phyloP scores from a whole-genome alignment of 2,329 filamentous ascomycete species.

The Didymellaceae sp. region DNA sequence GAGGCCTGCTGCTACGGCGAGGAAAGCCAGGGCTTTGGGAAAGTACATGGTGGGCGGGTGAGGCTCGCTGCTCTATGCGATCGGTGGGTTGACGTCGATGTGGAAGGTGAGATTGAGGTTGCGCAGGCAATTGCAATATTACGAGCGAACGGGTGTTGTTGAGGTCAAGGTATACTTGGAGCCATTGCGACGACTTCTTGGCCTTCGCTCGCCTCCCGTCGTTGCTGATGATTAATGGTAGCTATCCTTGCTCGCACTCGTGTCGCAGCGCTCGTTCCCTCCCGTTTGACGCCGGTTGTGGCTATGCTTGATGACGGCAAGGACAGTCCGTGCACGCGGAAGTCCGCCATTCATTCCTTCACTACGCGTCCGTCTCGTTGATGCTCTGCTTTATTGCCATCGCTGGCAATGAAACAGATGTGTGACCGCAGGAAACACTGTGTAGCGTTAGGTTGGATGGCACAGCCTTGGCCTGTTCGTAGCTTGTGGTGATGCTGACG shows the following conservation, averaged over 20 bases:
- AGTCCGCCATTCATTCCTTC: not conserved
- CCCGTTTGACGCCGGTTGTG: constrained; percentile 2
- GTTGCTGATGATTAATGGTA: constrained; percentile 13
- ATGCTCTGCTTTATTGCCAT: not conserved
- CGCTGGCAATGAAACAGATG: not conserved
- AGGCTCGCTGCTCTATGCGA: not conserved
- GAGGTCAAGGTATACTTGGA: constrained; percentile 1
- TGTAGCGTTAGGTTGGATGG: not conserved
- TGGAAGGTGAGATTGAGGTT: not conserved
- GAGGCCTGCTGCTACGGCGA: constrained; percentile 24
- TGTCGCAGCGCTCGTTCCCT: constrained; percentile 4
- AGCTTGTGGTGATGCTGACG: not conserved
- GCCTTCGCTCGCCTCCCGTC: constrained; percentile 3
- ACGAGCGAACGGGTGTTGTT: not conserved
- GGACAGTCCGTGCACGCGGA: constrained; percentile 7
- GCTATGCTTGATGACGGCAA: constrained; percentile 5
- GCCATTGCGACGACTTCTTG: constrained; percentile 3
- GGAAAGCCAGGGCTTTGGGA: constrained; percentile 21
- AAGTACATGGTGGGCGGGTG: constrained; percentile 19
- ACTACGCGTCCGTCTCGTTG: not conserved
- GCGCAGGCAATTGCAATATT: not conserved
- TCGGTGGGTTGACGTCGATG: not conserved
- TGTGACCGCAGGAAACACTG: not conserved
- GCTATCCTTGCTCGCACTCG: constrained; percentile 13
- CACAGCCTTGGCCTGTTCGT: not conserved